These are phyloP conservation scores for Allantophomopsis cytisporea DNA, from an alignment of 2,329 filamentous ascomycete genomes.

Conservation along the genomic window DNA sequence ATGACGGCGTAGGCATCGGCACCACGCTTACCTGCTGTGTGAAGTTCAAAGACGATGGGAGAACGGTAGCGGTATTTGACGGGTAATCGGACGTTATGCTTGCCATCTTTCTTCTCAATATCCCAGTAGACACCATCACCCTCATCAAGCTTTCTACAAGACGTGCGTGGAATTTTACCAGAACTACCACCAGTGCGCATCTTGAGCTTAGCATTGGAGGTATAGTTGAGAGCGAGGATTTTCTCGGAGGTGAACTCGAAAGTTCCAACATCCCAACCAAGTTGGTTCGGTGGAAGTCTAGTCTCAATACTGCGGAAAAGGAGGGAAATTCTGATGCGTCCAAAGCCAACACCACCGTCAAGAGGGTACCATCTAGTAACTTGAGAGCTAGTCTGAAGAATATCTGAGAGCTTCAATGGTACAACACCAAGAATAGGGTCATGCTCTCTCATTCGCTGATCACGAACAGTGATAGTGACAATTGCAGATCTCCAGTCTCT, in stretches of 20 bases:
- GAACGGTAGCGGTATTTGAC: slow-evolving; percentile 86
- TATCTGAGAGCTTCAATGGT: slow-evolving; percentile 72
- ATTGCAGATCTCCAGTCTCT: slow-evolving; percentile 86
- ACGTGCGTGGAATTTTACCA: slow-evolving; percentile 50
- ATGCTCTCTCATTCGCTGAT: slow-evolving; percentile 80
- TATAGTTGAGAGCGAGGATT: slow-evolving; percentile 51
- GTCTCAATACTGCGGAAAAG: slow-evolving; percentile 86
- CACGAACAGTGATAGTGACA: slow-evolving; percentile 77
- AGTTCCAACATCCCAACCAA: slow-evolving; percentile 92
- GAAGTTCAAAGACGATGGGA: slow-evolving; percentile 80
- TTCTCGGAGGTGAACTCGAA: slow-evolving; percentile 72
- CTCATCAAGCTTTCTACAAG: slow-evolving; percentile 44
- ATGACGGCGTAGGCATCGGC: slow-evolving; percentile 65
- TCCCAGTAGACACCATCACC: slow-evolving; percentile 48
- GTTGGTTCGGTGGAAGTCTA: slow-evolving; percentile 66
- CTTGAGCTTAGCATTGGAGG: slow-evolving; percentile 54
- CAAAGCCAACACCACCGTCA: slow-evolving; percentile 86
- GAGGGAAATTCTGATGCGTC: slow-evolving; percentile 75
- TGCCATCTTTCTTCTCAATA: slow-evolving; percentile 31
- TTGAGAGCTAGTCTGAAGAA: slow-evolving; percentile 80
- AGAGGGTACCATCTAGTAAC: slow-evolving; percentile 85
- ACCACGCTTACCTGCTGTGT: slow-evolving; percentile 52
- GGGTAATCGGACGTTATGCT: slow-evolving; percentile 53
- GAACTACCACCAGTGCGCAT: slow-evolving; percentile 78
- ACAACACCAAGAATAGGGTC: slow-evolving; percentile 91